These are phyloP conservation scores for Penicillium hesseltinei DNA, from an alignment of 2,329 filamentous ascomycete genomes.

Conservation along the genomic window DNA sequence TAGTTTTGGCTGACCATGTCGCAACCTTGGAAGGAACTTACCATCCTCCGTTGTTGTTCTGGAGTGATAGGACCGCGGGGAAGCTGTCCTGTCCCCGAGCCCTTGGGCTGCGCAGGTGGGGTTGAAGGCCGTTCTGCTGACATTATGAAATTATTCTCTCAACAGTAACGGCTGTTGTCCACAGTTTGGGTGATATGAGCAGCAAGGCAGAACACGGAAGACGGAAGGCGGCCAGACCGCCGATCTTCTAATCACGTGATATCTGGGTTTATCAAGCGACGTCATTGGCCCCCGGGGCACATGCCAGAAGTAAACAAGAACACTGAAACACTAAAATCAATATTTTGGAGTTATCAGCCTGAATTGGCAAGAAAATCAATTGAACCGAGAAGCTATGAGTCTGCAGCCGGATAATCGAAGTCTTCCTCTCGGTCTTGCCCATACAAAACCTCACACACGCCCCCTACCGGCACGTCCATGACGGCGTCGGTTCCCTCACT, in stretches of 20 bases:
- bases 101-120: conserved; percentile 43
- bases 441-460: conserved; percentile 92
- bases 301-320: background rate
- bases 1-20: conserved; percentile 1
- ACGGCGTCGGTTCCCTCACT: conserved; percentile 92
- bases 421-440: conserved; percentile 55
- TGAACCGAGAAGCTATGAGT: conserved; percentile 8
- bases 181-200: background rate
- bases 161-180: background rate
- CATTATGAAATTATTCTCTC: conserved; percentile 11
- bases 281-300: background rate
- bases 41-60: conserved; percentile 60
- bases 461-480: conserved; percentile 92
- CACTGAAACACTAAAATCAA: background rate
- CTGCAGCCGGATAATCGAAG: conserved; percentile 12
- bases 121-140: conserved; percentile 16
- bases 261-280: background rate
- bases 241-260: conserved; percentile 5
- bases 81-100: conserved; percentile 39
- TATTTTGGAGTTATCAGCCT: background rate
- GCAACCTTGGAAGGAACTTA: conserved; percentile 27
- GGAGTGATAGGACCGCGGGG: conserved; percentile 55
- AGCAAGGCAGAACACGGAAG: background rate
- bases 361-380: background rate
- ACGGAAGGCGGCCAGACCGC: conserved; percentile 1